A percentile compares a stretch with the other conserved stretches of the same genome.
Evolutionary conservation across 2,329 filamentous ascomycete genomes (phyloP).

Genomic region (Tricladium varicosporioides): DNA sequence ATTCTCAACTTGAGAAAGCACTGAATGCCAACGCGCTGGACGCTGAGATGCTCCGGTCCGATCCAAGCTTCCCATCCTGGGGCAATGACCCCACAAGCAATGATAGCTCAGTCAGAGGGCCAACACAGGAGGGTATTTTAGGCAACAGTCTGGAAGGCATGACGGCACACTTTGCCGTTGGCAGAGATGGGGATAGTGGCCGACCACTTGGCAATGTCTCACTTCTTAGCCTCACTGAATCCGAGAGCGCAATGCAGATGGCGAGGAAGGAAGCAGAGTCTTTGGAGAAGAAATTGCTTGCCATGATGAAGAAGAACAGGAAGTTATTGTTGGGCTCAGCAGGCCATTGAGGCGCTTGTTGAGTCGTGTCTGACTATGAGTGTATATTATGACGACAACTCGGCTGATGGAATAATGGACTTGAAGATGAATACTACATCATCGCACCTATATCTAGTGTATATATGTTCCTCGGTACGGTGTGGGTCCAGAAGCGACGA

Average conservation of each 20-base stretch:
- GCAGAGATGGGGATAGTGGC: slow-evolving; percentile 29
- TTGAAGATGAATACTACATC: too few relatives aligned
- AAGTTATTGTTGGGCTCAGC: slow-evolving; percentile 45
- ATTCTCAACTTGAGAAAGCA: slow-evolving; percentile 35
- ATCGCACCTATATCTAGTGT: too few relatives aligned
- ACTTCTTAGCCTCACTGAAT: slow-evolving; percentile 61
- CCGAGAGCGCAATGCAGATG: slow-evolving; percentile 50
- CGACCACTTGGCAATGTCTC: slow-evolving; percentile 34
- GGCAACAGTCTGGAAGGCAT: slow-evolving; percentile 32
- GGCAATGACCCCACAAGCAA: slow-evolving; percentile 21
- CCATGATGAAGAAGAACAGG: slow-evolving; percentile 58
- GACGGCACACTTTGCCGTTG: slow-evolving; percentile 32
- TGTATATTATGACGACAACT: too few relatives aligned
- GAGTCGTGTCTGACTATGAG: too few relatives aligned
- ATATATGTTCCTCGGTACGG: too few relatives aligned
- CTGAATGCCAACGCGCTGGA: slow-evolving; percentile 33
- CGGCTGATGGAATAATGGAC: too few relatives aligned
- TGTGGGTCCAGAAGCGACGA: too few relatives aligned
- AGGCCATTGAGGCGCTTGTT: too few relatives aligned
- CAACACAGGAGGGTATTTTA: slow-evolving; percentile 30
- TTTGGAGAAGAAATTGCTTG: slow-evolving; percentile 60
- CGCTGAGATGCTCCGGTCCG: slow-evolving; percentile 28
- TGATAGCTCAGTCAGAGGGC: slow-evolving; percentile 19
- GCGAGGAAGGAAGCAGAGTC: slow-evolving; percentile 60
- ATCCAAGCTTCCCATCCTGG: slow-evolving; percentile 29